Evolutionary conservation across 495 filamentous ascomycete species (phyloP).

Genomic region (Darksidea phi): DNA sequence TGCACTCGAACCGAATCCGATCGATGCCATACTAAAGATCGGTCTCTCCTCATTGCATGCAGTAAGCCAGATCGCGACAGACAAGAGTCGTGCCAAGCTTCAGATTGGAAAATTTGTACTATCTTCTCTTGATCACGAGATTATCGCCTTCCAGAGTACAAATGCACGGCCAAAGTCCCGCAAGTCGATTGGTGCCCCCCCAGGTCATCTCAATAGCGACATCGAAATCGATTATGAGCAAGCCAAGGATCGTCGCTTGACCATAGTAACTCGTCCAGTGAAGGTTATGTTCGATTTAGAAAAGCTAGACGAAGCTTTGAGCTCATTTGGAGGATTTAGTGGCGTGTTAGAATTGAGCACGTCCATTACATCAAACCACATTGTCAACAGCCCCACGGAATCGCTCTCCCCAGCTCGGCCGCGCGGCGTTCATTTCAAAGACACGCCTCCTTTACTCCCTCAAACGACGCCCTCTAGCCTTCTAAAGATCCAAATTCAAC

Average conservation of each 20-base stretch:
- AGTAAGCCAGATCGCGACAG: conserved; percentile 6
- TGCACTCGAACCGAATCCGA: conserved; percentile 23
- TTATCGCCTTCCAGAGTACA: conserved; percentile 58
- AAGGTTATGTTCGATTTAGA: conserved; percentile 75
- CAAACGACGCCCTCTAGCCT: conserved; percentile 1
- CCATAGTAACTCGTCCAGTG: conserved; percentile 80
- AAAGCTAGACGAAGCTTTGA: conserved; percentile 79
- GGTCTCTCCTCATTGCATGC: conserved; percentile 10
- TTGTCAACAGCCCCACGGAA: conserved; percentile 46
- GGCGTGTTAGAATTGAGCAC: conserved; percentile 84
- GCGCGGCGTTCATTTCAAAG: conserved; percentile 75
- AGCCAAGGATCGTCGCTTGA: conserved; percentile 45
- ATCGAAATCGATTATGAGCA: conserved; percentile 31
- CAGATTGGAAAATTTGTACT: conserved; percentile 67
- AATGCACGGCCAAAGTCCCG: conserved; percentile 9
- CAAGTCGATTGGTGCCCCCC: conserved; percentile 13
- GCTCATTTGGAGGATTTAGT: conserved; percentile 88
- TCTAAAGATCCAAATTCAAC: conserved; percentile 66
- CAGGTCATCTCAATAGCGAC: conserved; percentile 16
- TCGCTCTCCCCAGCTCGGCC: conserved; percentile 41
- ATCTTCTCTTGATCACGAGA: conserved; percentile 63
- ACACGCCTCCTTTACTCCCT: conserved; percentile 49
- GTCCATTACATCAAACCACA: conserved; percentile 73
- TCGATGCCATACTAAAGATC: conserved; percentile 26
- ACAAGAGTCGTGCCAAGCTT: conserved; percentile 27